Conservation (phyloP, 148 eudicot genomes). For the Chenopodium suecicum region DNA sequence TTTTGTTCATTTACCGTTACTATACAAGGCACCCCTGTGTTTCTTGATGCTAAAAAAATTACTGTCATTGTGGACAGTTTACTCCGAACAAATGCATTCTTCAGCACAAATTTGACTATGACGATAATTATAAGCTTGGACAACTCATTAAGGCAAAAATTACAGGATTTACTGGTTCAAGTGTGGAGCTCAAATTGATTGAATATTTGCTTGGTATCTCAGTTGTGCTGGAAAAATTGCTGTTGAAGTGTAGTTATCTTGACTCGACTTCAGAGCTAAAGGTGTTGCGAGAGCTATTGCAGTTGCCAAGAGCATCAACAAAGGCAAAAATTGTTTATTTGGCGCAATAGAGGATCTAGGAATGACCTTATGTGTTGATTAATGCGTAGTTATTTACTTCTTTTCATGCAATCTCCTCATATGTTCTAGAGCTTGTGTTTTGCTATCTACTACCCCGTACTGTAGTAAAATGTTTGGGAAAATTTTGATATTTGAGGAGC, state of each 20-base stretch:
- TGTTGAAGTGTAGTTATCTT: background rate
- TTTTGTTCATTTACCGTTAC: background rate
- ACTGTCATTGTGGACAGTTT: background rate
- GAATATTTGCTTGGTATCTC: slow-evolving; percentile 2
- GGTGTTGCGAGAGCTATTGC: background rate
- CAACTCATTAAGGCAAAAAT: background rate
- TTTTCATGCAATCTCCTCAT: background rate
- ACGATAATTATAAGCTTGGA: background rate
- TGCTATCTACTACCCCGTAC: no score
- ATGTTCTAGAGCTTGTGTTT: background rate
- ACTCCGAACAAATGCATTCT: background rate
- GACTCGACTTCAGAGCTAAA: background rate
- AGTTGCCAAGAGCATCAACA: slow-evolving; percentile 11
- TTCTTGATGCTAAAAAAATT: no score
- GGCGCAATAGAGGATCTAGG: background rate
- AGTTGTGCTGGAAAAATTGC: background rate
- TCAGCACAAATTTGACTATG: background rate
- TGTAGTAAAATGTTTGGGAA: no score
- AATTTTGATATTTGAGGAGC: no score
- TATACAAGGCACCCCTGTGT: background rate
- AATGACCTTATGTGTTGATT: background rate
- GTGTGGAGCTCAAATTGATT: slow-evolving; percentile 13
- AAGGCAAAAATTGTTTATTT: background rate
- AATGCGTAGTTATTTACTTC: no score
- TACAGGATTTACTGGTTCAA: background rate